Percentiles rank a stretch among this genome's conserved stretches.
Conservation (phyloP, 1,284 basidiomycete genomes). For the Thecaphora thlaspeos region DNA sequence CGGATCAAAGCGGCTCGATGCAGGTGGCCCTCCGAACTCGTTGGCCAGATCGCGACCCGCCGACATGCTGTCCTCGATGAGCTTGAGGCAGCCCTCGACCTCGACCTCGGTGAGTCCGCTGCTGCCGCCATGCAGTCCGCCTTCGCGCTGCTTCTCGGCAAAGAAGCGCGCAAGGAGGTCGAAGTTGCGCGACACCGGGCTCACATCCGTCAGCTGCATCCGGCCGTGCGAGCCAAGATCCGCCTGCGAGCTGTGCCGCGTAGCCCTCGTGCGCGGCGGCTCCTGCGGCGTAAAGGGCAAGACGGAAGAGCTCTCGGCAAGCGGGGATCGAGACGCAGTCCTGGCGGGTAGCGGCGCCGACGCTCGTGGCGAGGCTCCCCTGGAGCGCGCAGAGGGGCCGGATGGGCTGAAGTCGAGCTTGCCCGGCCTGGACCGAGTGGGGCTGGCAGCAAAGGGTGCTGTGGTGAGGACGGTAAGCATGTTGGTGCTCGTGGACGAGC, state of each 20-base stretch:
- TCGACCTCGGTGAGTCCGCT: slow-evolving; percentile 41
- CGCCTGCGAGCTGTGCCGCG: neutral
- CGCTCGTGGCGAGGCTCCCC: slow-evolving; percentile 6
- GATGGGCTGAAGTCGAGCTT: neutral
- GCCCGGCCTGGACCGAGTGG: too few relatives aligned
- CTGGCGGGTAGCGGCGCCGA: slow-evolving; percentile 2
- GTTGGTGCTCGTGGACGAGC: slow-evolving; percentile 2
- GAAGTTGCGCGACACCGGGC: slow-evolving; percentile 43
- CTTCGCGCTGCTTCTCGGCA: slow-evolving; percentile 31
- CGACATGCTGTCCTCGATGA: slow-evolving; percentile 43
- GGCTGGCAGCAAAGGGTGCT: neutral
- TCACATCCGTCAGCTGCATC: slow-evolving; percentile 11
- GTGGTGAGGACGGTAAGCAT: slow-evolving; percentile 3
- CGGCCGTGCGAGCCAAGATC: neutral
- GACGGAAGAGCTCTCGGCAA: neutral
- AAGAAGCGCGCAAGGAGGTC: slow-evolving; percentile 46
- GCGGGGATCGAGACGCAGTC: neutral
- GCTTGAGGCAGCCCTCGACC: slow-evolving; percentile 36
- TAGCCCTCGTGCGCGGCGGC: neutral
- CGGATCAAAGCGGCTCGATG: too few relatives aligned
- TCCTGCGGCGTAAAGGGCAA: neutral
- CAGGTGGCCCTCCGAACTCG: slow-evolving; percentile 10
- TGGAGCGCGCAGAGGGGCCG: slow-evolving; percentile 7
- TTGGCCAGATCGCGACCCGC: slow-evolving; percentile 26
- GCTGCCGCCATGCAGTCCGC: slow-evolving; percentile 7